Base-by-base conservation (phyloP, 2,329 filamentous ascomycete genomes). In the Fulvia fulva region DNA sequence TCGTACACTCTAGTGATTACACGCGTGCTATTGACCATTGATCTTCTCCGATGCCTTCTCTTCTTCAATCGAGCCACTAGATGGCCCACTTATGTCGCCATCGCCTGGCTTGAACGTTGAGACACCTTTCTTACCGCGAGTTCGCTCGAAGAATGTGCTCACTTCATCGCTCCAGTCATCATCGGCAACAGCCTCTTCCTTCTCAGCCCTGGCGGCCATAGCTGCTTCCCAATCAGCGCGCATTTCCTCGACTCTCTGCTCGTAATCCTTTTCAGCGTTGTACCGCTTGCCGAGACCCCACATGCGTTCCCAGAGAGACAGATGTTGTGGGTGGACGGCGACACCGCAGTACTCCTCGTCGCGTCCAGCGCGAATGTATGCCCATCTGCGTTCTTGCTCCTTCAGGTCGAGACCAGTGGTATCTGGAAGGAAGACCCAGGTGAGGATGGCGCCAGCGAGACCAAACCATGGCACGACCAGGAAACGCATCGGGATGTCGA, bases 401-500 rank as follows among this genome's bases (percentile, higher is more conserved):
- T 96, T 96, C 63, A 97, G 86, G 73, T 97, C 93, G 41, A 97
- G 88, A 57, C 93, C 93, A 9, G 92, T 97, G 68, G 93, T 97
- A 73, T 97, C 93, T n/a, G 93, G 93, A 30, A 97, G 86, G 82
- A 91, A 97, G 68, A 95, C 65, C 65, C 79, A 86, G 45, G 92
- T 97, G 59, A 97, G 75, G 26, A 97, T 66, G 78, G 94, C 90
- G 67, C 93, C 93, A 16, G 81, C 87, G 16, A 97, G 87, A 71
- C 93, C 93, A 74, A 96, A 97, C 93, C 93, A 97, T 21, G 93
- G 91, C 1, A 97, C 91, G 45, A 97, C 86, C 74, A 92, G 87
- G 80, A 97, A 97, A 74, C 93, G 94, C 61, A 83, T 88, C 73
- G 88, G 85, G 1, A 84, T 87, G 74, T 85, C 83, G 75, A 97